phyloP scores from a whole-genome alignment of 257 asterid genomes.

The Nicotiana tabacum region DNA sequence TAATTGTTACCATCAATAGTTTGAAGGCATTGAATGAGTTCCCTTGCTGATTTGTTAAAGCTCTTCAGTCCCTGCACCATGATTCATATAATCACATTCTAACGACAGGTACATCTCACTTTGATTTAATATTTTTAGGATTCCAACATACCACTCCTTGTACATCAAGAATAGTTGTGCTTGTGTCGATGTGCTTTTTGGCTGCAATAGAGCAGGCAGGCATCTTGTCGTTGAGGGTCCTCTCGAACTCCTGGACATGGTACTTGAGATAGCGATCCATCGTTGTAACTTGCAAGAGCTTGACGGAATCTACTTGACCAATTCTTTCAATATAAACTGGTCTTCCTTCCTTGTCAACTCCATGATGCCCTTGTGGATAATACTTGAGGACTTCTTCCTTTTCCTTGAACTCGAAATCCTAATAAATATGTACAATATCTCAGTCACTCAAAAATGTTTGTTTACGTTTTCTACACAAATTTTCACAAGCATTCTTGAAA shows the following conservation, averaged over 20 bases:
- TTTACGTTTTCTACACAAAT: background rate
- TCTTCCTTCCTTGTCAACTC: constrained; percentile 87
- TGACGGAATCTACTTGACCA: constrained; percentile 82
- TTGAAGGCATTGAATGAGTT: constrained; percentile 79
- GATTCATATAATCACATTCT: background rate
- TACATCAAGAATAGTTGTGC: constrained; percentile 96
- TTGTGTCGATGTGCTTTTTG: constrained; percentile 78
- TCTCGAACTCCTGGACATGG: constrained; percentile 92
- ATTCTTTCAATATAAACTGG: constrained; percentile 84
- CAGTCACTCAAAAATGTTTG: background rate
- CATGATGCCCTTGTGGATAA: constrained; percentile 97
- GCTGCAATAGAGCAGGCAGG: constrained; percentile 93
- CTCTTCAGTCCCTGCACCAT: constrained; percentile 70
- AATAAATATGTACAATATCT: background rate
- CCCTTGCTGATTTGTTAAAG: constrained; percentile 88
- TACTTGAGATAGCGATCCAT: constrained; percentile 81
- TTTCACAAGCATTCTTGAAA: background rate
- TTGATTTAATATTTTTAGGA: background rate
- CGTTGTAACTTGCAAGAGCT: constrained; percentile 82
- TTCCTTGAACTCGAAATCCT: constrained; percentile 85
- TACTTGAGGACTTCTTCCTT: constrained; percentile 70
- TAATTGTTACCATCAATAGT: constrained; percentile 86
- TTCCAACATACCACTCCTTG: constrained; percentile 83
- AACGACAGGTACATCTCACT: background rate
- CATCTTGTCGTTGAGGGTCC: constrained; percentile 72